Percentiles rank a stretch among this genome's conserved stretches.
phyloP scores from a whole-genome alignment of 768 basidiomycete genomes.

The Rhizopogon roseolus region DNA sequence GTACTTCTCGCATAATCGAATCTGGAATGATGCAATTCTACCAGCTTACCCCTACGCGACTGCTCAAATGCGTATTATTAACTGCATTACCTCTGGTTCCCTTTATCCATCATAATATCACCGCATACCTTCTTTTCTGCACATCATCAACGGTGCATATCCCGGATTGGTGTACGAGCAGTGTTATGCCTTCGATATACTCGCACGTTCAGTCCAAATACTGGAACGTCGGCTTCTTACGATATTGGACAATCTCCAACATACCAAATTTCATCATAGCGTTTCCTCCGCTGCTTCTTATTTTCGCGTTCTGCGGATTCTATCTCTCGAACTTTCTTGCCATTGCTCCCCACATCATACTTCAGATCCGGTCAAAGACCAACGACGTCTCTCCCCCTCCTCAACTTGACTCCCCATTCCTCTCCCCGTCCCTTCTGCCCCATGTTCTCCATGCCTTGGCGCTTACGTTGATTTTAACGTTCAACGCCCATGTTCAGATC shows the following conservation, averaged over 20 bases:
- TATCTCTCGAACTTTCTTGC: constrained; percentile 14
- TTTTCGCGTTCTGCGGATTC: constrained; percentile 29
- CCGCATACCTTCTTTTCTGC: constrained; percentile 71
- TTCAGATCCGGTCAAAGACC: constrained; percentile 1
- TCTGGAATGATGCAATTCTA: background rate
- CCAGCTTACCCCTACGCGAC: constrained; percentile 30
- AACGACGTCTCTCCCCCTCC: background rate
- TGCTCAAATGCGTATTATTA: constrained; percentile 36
- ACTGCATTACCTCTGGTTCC: constrained; percentile 52
- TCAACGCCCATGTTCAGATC: constrained; percentile 87
- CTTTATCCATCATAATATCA: constrained; percentile 66
- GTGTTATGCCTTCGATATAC: constrained; percentile 67
- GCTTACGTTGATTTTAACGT: constrained; percentile 58
- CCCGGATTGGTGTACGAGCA: constrained; percentile 58
- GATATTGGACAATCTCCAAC: constrained; percentile 81
- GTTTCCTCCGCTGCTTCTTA: constrained; percentile 57
- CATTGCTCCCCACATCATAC: constrained; percentile 1
- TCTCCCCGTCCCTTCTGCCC: constrained; percentile 46
- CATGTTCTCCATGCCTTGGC: constrained; percentile 72
- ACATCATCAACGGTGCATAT: constrained; percentile 8
- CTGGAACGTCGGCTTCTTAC: constrained; percentile 83
- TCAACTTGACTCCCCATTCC: constrained; percentile 27
- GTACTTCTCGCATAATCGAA: background rate
- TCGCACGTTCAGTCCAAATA: constrained; percentile 76
- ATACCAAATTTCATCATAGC: constrained; percentile 86